A percentile compares a stretch with the other conserved stretches of the same genome.
Conservation (phyloP, 2,329 filamentous ascomycete genomes). For the Xylariaceae sp. region DNA sequence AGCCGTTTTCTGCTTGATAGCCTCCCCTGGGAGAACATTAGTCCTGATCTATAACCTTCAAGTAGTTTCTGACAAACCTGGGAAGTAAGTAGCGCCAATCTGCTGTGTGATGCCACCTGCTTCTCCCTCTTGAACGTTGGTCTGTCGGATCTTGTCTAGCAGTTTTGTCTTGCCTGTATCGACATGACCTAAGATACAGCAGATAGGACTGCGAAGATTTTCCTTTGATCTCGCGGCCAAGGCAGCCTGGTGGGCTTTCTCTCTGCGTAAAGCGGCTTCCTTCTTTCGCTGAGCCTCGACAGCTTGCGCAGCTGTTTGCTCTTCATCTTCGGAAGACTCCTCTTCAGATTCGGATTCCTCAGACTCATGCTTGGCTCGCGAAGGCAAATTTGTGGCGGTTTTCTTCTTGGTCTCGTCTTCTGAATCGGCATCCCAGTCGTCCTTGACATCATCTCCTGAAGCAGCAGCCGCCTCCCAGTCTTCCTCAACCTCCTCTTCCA, state of each 20-base stretch:
- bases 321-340: conserved; percentile 73
- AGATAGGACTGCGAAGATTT: conserved; percentile 95
- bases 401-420: conserved; percentile 70
- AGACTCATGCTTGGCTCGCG: conserved; percentile 47
- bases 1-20: conserved; percentile 87
- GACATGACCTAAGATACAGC: conserved; percentile 99
- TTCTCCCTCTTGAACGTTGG: conserved; percentile 98
- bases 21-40: conserved; percentile 65
- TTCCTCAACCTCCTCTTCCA: conserved; percentile 69
- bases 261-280: conserved; percentile 85
- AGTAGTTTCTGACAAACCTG: conserved; percentile 44
- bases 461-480: conserved; percentile 90
- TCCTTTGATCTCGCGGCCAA: conserved; percentile 90
- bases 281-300: conserved; percentile 81
- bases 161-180: conserved; percentile 99
- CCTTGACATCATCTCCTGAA: conserved; percentile 80
- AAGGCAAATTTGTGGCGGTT: conserved; percentile 36
- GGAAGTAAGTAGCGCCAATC: conserved; percentile 99
- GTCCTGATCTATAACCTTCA: neutral
- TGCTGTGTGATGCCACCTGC: conserved; percentile 99
- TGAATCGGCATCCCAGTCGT: conserved; percentile 90
- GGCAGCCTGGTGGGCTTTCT: conserved; percentile 89
- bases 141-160: conserved; percentile 96
- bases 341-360: conserved; percentile 57
- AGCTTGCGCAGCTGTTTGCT: conserved; percentile 72